Percentiles rank a stretch among this genome's conserved stretches.
phyloP scores from a whole-genome alignment of 176 grass and related monocot species.

The Paspalum vaginatum region DNA sequence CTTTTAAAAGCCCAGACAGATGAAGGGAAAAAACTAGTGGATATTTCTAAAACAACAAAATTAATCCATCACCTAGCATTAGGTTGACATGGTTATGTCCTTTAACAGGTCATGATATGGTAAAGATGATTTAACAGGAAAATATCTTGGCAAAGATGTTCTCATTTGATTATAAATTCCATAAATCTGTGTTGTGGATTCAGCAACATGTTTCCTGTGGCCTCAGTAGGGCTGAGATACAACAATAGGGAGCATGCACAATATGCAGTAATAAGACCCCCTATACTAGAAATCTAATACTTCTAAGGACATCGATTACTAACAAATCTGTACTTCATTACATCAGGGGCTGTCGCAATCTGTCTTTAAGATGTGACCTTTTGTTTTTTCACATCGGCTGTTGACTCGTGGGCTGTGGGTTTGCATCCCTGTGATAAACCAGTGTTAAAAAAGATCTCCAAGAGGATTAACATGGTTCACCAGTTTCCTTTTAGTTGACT shows the following conservation, averaged over 20 bases:
- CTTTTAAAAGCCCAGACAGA: neutral
- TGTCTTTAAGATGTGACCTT: neutral
- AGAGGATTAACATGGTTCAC: conserved; percentile 26
- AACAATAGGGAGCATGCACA: too few species aligned
- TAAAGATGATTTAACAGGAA: neutral
- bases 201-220: too few species aligned
- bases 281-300: too few species aligned
- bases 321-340: neutral
- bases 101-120: conserved; percentile 4
- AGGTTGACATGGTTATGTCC: conserved; percentile 20
- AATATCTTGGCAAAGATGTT: neutral
- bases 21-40: conserved; percentile 13
- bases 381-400: neutral
- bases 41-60: conserved; percentile 8
- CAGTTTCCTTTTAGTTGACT: conserved; percentile 19
- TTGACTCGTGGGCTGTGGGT: conserved; percentile 11
- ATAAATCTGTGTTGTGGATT: neutral
- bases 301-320: too few species aligned
- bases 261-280: too few species aligned
- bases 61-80: conserved; percentile 27
- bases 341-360: neutral
- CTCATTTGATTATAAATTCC: conserved; percentile 10
- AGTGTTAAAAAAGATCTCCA: neutral
- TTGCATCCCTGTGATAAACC: conserved; percentile 25
- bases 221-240: too few species aligned